Conservation (phyloP, 2,329 filamentous ascomycete species). For the Metarhizium brunneum region DNA sequence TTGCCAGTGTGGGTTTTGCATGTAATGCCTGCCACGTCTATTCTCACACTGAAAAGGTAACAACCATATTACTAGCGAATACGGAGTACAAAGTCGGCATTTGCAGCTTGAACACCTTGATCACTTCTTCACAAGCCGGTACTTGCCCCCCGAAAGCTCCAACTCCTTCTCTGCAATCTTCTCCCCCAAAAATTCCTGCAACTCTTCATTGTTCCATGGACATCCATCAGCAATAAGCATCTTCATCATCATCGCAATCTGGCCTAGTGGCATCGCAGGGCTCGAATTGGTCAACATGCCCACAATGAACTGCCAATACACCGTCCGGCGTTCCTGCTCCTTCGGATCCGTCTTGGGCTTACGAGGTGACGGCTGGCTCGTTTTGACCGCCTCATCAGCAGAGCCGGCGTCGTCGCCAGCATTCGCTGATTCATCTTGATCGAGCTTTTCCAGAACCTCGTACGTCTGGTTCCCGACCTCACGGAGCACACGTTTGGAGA, state of each 20-base stretch:
- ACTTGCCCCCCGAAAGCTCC: constrained; percentile 62
- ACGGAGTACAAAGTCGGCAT: not conserved
- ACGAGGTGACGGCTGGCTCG: constrained; percentile 30
- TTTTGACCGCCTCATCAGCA: constrained; percentile 14
- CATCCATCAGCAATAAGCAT: constrained; percentile 86
- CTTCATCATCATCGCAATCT: constrained; percentile 91
- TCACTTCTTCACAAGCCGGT: constrained; percentile 54
- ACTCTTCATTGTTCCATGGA: constrained; percentile 79
- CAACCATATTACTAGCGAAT: not conserved
- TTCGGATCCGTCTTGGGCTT: constrained; percentile 54
- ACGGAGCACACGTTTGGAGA: constrained; percentile 56
- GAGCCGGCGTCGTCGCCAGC: constrained; percentile 22
- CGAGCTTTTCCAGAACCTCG: constrained; percentile 57
- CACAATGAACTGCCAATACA: constrained; percentile 88
- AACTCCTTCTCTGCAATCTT: constrained; percentile 67
- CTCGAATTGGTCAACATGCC: constrained; percentile 93
- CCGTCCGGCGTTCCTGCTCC: constrained; percentile 46
- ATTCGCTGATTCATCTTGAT: constrained; percentile 17
- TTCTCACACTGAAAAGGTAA: not conserved
- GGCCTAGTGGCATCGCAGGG: constrained; percentile 64
- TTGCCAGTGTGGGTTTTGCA: no score
- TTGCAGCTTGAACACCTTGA: not conserved
- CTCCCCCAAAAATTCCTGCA: constrained; percentile 68
- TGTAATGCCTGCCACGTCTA: not conserved
- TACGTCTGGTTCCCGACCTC: constrained; percentile 46